phyloP scores from a whole-genome alignment of 768 basidiomycete species.

The Tulasnella calospora region DNA sequence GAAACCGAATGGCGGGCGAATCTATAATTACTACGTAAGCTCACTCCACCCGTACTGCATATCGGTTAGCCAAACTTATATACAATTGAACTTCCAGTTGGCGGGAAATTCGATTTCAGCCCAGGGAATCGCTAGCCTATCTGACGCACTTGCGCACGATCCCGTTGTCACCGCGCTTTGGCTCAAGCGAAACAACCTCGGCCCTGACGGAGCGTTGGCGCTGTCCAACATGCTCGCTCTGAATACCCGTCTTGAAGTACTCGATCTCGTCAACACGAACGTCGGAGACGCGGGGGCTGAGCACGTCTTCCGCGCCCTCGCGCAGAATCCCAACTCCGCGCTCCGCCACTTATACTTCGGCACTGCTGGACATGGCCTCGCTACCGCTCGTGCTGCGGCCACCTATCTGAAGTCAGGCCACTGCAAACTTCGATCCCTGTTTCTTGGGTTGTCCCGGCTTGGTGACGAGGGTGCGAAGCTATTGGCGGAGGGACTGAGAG shows the following conservation, averaged over 20 bases:
- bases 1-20: slow-evolving; percentile 19
- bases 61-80: not conserved
- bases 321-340: slow-evolving; percentile 21
- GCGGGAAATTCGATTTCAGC: slow-evolving; percentile 27
- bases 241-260: slow-evolving; percentile 26
- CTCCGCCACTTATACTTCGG: slow-evolving; percentile 27
- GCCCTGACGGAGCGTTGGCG: slow-evolving; percentile 22
- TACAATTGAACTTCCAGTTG: not conserved
- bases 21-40: slow-evolving; percentile 28
- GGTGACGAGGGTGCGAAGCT: slow-evolving; percentile 24
- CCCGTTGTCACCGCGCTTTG: slow-evolving; percentile 28
- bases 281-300: slow-evolving; percentile 27
- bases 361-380: slow-evolving; percentile 5
- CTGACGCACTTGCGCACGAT: slow-evolving; percentile 21
- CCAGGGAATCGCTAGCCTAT: slow-evolving; percentile 23
- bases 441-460: slow-evolving; percentile 16
- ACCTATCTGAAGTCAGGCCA: slow-evolving; percentile 13
- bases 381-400: slow-evolving; percentile 20
- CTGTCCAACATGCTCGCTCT: slow-evolving; percentile 22
- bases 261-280: slow-evolving; percentile 29
- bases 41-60: not conserved
- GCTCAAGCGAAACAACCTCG: slow-evolving; percentile 30
- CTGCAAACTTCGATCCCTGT: slow-evolving; percentile 23
- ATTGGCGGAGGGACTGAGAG: slow-evolving; percentile 21
- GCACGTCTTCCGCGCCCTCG: slow-evolving; percentile 25